Evolutionary conservation across 441 rosid genomes (phyloP).

Genomic region (Euphorbia celastroides): DNA sequence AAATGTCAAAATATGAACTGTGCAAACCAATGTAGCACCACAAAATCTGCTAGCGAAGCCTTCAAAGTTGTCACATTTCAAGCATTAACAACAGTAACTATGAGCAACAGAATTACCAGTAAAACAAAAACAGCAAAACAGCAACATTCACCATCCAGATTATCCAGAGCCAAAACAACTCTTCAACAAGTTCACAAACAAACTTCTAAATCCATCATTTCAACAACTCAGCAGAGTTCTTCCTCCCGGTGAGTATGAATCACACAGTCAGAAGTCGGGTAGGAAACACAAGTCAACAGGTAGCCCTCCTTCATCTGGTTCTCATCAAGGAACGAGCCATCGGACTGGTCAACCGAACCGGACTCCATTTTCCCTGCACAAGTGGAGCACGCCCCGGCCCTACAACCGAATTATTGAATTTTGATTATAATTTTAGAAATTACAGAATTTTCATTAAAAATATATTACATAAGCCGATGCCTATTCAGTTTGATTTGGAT

Average conservation of each 20-base stretch:
- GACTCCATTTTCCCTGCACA: constrained; percentile 59
- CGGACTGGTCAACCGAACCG: constrained; percentile 65
- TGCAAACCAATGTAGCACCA: not conserved
- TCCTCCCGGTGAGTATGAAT: constrained; percentile 77
- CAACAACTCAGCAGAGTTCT: constrained; percentile 60
- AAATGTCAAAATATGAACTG: too few species aligned
- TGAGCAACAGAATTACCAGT: not conserved
- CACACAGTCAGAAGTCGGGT: constrained; percentile 65
- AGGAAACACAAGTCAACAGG: constrained; percentile 69
- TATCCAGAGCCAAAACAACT: not conserved
- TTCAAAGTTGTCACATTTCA: not conserved
- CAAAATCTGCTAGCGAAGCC: not conserved
- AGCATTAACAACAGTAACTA: not conserved
- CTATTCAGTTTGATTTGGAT: too few species aligned
- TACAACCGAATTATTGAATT: constrained; percentile 93
- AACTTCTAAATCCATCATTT: not conserved
- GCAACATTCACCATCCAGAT: not conserved
- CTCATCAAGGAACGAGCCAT: constrained; percentile 70
- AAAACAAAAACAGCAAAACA: not conserved
- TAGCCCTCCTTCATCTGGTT: constrained; percentile 48
- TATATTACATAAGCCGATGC: too few species aligned
- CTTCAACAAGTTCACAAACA: not conserved
- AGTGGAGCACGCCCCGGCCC: constrained; percentile 89
- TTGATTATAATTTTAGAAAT: too few species aligned
- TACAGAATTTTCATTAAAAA: too few species aligned